These are phyloP conservation scores for Xylaria sp. DNA, from an alignment of 2,329 filamentous ascomycete species.

Conservation along the genomic window DNA sequence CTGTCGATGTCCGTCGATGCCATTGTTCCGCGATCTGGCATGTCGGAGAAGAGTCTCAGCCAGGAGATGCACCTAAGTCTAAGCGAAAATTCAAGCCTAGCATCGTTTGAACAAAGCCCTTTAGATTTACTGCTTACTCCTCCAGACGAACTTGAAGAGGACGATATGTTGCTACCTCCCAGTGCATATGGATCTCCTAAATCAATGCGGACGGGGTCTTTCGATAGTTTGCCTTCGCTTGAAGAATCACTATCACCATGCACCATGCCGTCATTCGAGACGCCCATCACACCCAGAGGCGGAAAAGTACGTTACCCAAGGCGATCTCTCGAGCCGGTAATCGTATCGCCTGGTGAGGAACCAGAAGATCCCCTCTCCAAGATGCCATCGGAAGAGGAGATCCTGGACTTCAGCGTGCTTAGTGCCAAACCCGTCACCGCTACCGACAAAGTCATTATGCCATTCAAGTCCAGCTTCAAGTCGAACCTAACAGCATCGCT, in stretches of 20 bases:
- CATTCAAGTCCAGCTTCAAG: constrained; percentile 57
- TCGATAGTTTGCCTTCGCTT: constrained; percentile 58
- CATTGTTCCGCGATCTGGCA: constrained; percentile 48
- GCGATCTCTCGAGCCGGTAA: constrained; percentile 50
- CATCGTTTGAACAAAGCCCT: constrained; percentile 49
- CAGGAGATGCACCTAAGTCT: constrained; percentile 25
- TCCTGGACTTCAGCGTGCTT: constrained; percentile 46
- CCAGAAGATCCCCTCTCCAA: constrained; percentile 46
- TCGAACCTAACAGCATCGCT: constrained; percentile 65
- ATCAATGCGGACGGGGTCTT: constrained; percentile 52
- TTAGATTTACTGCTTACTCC: constrained; percentile 56
- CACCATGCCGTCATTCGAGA: constrained; percentile 43
- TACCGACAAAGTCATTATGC: constrained; percentile 34
- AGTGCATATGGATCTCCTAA: constrained; percentile 48
- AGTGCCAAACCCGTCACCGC: constrained; percentile 30
- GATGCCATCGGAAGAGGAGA: constrained; percentile 35
- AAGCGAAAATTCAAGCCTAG: constrained; percentile 20
- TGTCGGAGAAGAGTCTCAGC: constrained; percentile 55
- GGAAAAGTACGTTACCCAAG: constrained; percentile 40
- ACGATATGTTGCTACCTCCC: constrained; percentile 40
- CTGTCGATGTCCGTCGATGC: constrained; percentile 50
- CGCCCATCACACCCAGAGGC: constrained; percentile 42
- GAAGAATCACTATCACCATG: constrained; percentile 50
- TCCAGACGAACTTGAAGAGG: constrained; percentile 52
- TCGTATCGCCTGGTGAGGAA: constrained; percentile 48